A percentile compares a stretch with the other conserved stretches of the same genome.
phyloP scores from a whole-genome alignment of 2,329 filamentous ascomycete genomes.

The Sporothrix inflata region DNA sequence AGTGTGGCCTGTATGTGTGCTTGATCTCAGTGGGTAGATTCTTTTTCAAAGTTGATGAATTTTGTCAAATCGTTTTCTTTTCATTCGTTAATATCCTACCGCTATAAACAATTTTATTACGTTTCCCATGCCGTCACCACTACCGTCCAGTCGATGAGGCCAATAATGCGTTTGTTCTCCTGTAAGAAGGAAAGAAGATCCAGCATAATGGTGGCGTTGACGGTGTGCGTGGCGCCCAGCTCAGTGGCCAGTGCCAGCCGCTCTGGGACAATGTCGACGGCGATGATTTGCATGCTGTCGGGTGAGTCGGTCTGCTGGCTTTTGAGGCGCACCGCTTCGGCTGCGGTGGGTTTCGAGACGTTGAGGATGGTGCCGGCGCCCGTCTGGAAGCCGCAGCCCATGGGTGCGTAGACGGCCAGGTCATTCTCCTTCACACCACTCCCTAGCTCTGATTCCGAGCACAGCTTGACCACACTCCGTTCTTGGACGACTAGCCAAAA shows the following conservation, averaged over 20 bases:
- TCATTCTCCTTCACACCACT: neutral
- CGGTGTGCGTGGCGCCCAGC: neutral
- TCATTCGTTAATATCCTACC: too few species aligned
- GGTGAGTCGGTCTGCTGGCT: neutral
- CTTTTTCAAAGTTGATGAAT: too few species aligned
- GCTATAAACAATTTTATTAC: too few species aligned
- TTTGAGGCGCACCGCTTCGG: neutral
- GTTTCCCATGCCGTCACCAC: too few species aligned
- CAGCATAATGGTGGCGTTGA: neutral
- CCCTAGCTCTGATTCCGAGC: neutral
- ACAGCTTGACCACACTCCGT: neutral
- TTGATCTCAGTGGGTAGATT: too few species aligned
- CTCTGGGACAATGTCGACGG: neutral
- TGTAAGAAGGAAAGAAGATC: neutral
- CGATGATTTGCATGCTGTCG: neutral
- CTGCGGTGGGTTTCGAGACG: too few species aligned
- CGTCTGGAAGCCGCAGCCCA: neutral
- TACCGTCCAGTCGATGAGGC: too few species aligned
- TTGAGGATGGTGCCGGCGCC: neutral
- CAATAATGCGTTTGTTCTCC: neutral
- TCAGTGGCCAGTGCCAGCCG: neutral
- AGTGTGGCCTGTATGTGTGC: too few species aligned
- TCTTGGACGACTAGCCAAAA: neutral
- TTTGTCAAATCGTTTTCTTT: too few species aligned
- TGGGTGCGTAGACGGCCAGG: neutral